A percentile compares a stretch with the other conserved stretches of the same genome.
phyloP scores from a whole-genome alignment of 164 flowering plant genomes.

The Nymphaea colorata region DNA sequence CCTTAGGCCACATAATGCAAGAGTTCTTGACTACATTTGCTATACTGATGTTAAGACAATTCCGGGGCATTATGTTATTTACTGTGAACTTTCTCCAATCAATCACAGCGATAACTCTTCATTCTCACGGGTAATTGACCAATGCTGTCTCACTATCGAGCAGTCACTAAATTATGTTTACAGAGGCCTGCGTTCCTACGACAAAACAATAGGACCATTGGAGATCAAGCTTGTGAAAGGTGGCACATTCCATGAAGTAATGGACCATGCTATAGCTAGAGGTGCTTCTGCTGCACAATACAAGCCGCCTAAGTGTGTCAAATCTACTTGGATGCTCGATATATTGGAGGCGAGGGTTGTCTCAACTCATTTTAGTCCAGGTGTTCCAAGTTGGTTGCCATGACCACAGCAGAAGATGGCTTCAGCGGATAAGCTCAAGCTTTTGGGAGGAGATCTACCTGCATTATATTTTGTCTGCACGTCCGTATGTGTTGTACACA shows the following conservation, averaged over 20 bases:
- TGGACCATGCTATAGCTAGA: conserved; percentile 27
- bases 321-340: neutral
- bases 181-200: conserved; percentile 1
- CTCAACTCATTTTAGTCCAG: neutral
- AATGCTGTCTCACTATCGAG: conserved; percentile 8
- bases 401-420: neutral
- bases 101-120: neutral
- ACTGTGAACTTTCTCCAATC: conserved; percentile 4
- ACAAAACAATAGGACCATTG: conserved; percentile 10
- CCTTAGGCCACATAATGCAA: neutral
- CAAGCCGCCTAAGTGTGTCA: conserved; percentile 36
- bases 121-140: neutral
- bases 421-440: too few species aligned
- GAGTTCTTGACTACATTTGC: conserved; percentile 9
- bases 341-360: neutral
- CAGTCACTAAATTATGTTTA: conserved; percentile 7
- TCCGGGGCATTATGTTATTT: conserved; percentile 13
- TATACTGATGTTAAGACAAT: conserved; percentile 9
- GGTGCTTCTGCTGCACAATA: conserved; percentile 37
- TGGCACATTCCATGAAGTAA: conserved; percentile 30
- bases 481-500: too few species aligned
- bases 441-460: too few species aligned
- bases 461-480: too few species aligned
- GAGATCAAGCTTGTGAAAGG: conserved; percentile 32
- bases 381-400: neutral